phyloP scores from a whole-genome alignment of 441 rosid species.

The Euphorbia schlechtendalii region DNA sequence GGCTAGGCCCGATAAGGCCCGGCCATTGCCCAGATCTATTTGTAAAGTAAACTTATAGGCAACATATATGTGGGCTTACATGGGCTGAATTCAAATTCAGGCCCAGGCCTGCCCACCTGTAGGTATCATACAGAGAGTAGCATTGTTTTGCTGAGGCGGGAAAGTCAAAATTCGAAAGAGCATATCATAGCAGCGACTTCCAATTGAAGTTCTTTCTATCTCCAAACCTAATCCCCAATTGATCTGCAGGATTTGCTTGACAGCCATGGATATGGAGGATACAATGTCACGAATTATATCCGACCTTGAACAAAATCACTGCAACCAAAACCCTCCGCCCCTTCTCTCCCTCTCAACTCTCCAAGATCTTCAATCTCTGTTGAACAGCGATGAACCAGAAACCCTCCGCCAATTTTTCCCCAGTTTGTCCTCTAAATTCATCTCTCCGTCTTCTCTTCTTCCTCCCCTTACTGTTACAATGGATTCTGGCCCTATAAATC shows the following conservation, averaged over 20 bases:
- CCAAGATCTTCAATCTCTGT: conserved; percentile 43
- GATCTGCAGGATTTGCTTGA: not conserved
- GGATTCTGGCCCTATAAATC: conserved; percentile 38
- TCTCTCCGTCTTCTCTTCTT: conserved; percentile 42
- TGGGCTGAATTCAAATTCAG: too few relatives aligned
- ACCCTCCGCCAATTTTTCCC: conserved; percentile 39
- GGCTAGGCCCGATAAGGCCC: too few relatives aligned
- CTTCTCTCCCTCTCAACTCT: conserved; percentile 36
- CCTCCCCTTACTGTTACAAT: conserved; percentile 49
- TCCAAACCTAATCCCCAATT: too few relatives aligned
- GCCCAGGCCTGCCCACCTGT: too few relatives aligned
- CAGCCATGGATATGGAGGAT: conserved; percentile 35
- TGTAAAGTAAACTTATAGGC: too few relatives aligned
- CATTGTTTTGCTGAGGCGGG: too few relatives aligned
- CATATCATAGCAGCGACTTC: too few relatives aligned
- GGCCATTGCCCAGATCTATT: too few relatives aligned
- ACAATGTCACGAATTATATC: conserved; percentile 28
- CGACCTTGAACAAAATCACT: conserved; percentile 33
- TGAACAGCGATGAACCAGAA: conserved; percentile 38
- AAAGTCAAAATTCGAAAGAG: conserved; percentile 11
- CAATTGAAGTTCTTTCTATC: not conserved
- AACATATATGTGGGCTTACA: too few relatives aligned
- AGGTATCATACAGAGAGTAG: too few relatives aligned
- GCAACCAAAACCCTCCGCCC: conserved; percentile 14
- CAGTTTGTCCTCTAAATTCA: conserved; percentile 35